Base-by-base conservation (phyloP, 371 early-diverging fungal species). In the Sporodiniella umbellata region DNA sequence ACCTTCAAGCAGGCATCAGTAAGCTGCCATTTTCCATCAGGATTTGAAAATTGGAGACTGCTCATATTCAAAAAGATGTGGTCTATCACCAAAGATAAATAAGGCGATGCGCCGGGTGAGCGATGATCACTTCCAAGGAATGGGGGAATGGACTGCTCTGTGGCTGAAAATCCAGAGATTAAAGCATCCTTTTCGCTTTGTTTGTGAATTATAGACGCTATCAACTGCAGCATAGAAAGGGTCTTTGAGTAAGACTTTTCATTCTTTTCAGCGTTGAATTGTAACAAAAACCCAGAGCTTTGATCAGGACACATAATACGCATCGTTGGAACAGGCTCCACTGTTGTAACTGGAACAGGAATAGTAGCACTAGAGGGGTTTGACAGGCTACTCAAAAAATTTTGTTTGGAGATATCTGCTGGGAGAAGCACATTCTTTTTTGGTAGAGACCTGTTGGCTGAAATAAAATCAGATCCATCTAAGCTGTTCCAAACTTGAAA, bases 191-290 rank as follows among this genome's bases (percentile, higher is more conserved):
- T 37, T 24, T 66, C 61, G 28, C 67, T 42, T 54, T 84, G 71
- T 4, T 75, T 63, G 44, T 90, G 85, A n/a, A 88, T 75, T 15
- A 96, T 66, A n/a, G 81, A 60, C 5, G 76, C 72, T 12, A 96
- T 53, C 4, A 95, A 76, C 4, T 74, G 62, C 5, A 93, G 55
- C 55, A 93, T 86, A 3, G 94, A 84, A 4, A 85, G 53, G 5
- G 92, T 94, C 67, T 92, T 89, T 1, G 92, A 87, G 59, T 90
- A 96, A 0, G 79, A 76, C 53, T 86, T 82, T 24, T 69, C 76
- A 0, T 72, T 70, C 1, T 86, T 64, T 56, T 64, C 68, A 11
- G 48, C 33, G 3, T 53, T 44, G 23, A 61, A 56, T 26, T 50
- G 53, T 5, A 46, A 46, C 1, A 61, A 25, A 7, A 66, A 55